These are phyloP conservation scores for Phialophora macrospora DNA, from an alignment of 2,329 filamentous ascomycete species.

Conservation along the genomic window DNA sequence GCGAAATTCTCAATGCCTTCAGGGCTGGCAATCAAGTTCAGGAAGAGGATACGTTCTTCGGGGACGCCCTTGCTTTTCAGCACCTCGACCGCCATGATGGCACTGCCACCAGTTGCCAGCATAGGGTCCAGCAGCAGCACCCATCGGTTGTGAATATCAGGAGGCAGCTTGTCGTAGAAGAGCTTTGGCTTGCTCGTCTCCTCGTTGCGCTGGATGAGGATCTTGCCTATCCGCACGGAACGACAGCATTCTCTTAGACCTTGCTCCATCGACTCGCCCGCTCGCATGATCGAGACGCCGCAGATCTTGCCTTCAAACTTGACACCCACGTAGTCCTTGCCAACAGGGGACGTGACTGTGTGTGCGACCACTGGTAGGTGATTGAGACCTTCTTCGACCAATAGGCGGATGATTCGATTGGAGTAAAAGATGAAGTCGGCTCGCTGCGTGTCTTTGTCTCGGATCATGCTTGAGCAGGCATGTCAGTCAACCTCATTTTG, in stretches of 20 bases:
- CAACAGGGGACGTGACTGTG: constrained; percentile 87
- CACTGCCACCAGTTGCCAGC: constrained; percentile 96
- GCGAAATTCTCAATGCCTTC: constrained; percentile 90
- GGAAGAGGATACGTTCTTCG: constrained; percentile 91
- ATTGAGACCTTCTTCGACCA: constrained; percentile 96
- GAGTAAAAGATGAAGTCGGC: constrained; percentile 99
- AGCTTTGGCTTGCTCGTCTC: constrained; percentile 90
- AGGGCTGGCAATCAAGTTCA: constrained; percentile 97
- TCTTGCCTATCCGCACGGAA: constrained; percentile 97
- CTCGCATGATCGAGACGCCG: constrained; percentile 97
- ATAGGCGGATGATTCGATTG: constrained; percentile 92
- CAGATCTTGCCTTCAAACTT: constrained; percentile 98
- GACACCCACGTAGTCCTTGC: constrained; percentile 84
- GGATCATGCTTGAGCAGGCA: constrained; percentile 74
- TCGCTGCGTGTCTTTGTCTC: constrained; percentile 84
- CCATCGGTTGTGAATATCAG: constrained; percentile 91
- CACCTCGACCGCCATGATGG: constrained; percentile 95
- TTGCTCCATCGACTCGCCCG: constrained; percentile 98
- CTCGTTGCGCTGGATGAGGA: constrained; percentile 95
- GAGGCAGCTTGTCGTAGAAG: constrained; percentile 96
- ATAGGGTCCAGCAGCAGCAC: constrained; percentile 95
- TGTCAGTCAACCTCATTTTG: constrained; percentile 11
- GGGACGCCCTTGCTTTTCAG: constrained; percentile 88
- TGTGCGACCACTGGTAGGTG: constrained; percentile 91
- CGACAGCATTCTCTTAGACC: constrained; percentile 94